phyloP scores from a whole-genome alignment of 2,329 filamentous ascomycete species.

The Penicillium verrucosum region DNA sequence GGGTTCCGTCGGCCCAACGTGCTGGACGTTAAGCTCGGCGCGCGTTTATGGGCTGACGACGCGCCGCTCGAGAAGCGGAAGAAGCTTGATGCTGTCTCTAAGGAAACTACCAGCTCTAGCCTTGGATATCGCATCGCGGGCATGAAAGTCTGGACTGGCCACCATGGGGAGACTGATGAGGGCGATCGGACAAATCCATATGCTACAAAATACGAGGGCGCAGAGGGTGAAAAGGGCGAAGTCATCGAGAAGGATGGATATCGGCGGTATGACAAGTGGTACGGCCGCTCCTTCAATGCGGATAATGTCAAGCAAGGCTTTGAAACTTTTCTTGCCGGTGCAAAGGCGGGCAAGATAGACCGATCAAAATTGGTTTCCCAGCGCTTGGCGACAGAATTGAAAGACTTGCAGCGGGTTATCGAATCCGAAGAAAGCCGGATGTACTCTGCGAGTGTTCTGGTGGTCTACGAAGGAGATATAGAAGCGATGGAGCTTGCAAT shows the following conservation, averaged over 20 bases:
- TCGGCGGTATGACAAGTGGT: constrained; percentile 63
- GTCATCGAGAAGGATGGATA: constrained; percentile 52
- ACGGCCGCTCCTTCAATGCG: constrained; percentile 57
- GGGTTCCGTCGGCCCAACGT: constrained; percentile 86
- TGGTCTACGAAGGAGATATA: constrained; percentile 64
- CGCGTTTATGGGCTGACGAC: constrained; percentile 77
- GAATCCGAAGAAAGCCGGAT: constrained; percentile 62
- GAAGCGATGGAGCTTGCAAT: constrained; percentile 53
- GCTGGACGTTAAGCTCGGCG: constrained; percentile 87
- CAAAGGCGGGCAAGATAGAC: constrained; percentile 40
- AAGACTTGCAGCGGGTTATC: constrained; percentile 47
- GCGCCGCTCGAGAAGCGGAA: constrained; percentile 57
- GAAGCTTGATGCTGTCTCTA: constrained; percentile 58
- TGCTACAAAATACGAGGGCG: constrained; percentile 43
- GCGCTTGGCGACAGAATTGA: constrained; percentile 43
- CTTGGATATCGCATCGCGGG: constrained; percentile 64
- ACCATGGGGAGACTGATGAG: constrained; percentile 31
- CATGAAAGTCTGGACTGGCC: constrained; percentile 58
- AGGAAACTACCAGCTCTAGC: constrained; percentile 57
- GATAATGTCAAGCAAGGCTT: constrained; percentile 58
- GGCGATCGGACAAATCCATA: constrained; percentile 35
- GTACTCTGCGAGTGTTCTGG: constrained; percentile 63
- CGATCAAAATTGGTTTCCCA: constrained; percentile 44
- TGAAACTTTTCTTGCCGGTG: constrained; percentile 53
- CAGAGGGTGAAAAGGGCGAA: constrained; percentile 44